A percentile compares a stretch with the other conserved stretches of the same genome.
Conservation (phyloP, 768 basidiomycete species). For the Amyloporia xantha region DNA sequence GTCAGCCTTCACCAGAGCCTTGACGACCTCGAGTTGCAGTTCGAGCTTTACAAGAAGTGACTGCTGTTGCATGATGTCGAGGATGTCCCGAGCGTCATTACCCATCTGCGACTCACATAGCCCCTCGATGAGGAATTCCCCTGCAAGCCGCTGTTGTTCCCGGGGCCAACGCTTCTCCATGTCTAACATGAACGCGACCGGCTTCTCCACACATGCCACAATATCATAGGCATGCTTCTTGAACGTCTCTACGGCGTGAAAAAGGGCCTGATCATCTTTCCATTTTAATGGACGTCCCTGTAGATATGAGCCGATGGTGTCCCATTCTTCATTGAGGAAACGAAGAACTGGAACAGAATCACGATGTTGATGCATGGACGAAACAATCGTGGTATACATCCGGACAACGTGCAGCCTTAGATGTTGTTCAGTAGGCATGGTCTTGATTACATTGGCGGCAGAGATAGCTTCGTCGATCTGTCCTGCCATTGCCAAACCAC, state of each 20-base stretch:
- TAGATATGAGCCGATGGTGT: constrained; percentile 22
- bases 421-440: not conserved
- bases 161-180: constrained; percentile 18
- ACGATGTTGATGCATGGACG: constrained; percentile 28
- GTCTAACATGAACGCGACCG: constrained; percentile 20
- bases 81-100: constrained; percentile 34
- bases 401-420: constrained; percentile 15
- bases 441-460: constrained; percentile 22
- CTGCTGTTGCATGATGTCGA: constrained; percentile 34
- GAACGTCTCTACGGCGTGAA: constrained; percentile 17
- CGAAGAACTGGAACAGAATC: constrained; percentile 30
- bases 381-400: constrained; percentile 34
- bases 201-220: constrained; percentile 28
- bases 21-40: constrained; percentile 32
- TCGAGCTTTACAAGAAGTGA: constrained; percentile 23
- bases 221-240: constrained; percentile 21
- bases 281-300: constrained; percentile 10
- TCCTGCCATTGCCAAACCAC: constrained; percentile 31
- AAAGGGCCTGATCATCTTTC: not conserved
- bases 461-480: constrained; percentile 29
- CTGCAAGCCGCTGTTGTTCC: constrained; percentile 25
- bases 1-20: constrained; percentile 35
- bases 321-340: constrained; percentile 36
- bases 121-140: constrained; percentile 36
- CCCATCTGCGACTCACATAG: constrained; percentile 28